A percentile compares a stretch with the other conserved stretches of the same genome.
These are phyloP conservation scores for Skeletonema grethae DNA, from an alignment of 108 stramenopile species.

Conservation along the genomic window DNA sequence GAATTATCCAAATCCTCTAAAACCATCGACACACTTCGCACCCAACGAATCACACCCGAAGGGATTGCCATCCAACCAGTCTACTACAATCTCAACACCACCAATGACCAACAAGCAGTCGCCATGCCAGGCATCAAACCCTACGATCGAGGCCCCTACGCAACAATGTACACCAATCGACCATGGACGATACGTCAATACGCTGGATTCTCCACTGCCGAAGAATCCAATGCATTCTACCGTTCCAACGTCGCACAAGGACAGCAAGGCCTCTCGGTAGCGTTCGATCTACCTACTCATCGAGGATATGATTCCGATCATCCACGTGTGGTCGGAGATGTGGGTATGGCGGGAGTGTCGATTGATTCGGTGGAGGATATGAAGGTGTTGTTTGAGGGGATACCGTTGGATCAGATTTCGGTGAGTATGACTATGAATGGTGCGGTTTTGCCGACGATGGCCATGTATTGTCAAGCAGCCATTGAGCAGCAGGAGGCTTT, in stretches of 20 bases:
- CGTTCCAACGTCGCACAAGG: slow-evolving; percentile 91
- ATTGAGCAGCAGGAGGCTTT: slow-evolving; percentile 67
- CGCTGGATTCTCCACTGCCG: slow-evolving; percentile 97
- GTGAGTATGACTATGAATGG: slow-evolving; percentile 99
- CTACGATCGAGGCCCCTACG: slow-evolving; percentile 97
- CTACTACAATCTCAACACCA: slow-evolving; percentile 78
- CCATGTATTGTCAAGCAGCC: slow-evolving; percentile 95
- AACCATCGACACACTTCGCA: slow-evolving; percentile 63
- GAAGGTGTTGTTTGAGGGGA: slow-evolving; percentile 96
- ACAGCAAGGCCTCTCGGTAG: slow-evolving; percentile 95
- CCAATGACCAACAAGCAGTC: slow-evolving; percentile 14
- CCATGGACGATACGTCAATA: slow-evolving; percentile 92
- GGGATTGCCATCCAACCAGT: slow-evolving; percentile 93
- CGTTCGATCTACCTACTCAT: slow-evolving; percentile 98
- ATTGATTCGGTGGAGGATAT: slow-evolving; percentile 95
- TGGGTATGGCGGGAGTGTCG: slow-evolving; percentile 99
- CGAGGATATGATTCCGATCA: slow-evolving; percentile 98
- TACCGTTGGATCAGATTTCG: slow-evolving; percentile 91
- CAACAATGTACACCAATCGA: slow-evolving; percentile 96
- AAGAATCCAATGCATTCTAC: slow-evolving; percentile 95
- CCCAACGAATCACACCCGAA: slow-evolving; percentile 76
- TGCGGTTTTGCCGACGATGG: slow-evolving; percentile 92
- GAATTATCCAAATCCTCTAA: slow-evolving; percentile 63
- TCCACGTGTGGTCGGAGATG: slow-evolving; percentile 95
- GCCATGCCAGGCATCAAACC: slow-evolving; percentile 93